Base-by-base conservation (phyloP, 352 stramenopile genomes). In the Globisporangium ultimum region DNA sequence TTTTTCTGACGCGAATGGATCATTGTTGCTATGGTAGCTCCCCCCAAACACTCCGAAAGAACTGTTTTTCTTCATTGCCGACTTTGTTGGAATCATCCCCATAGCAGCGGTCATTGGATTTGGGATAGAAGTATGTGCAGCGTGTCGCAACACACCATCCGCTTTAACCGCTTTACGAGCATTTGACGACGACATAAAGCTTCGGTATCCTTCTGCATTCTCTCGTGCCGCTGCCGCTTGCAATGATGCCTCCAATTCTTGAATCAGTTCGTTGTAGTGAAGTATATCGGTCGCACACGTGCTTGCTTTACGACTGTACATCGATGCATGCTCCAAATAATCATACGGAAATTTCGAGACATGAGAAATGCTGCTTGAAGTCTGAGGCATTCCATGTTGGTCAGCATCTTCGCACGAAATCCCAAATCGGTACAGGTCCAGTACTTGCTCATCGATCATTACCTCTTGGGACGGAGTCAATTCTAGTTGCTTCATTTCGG, bases 241-340 rank as follows among this genome's bases (percentile, higher is more conserved):
- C 18, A 67, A 45, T 18, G 61, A 64, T 41, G 55, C 69, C 55
- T 89, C 79, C 71, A 89, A 78, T 22, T 83, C 67, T 53, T 81
- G 77, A 58, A 89, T 89, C 36, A 79, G 71, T 34, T 84, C 74
- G 51, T 87, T 89, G 61, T 86, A 89, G 1, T 63, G 68, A 40
- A 86, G 54, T 11, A 84, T 71, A 41, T 89, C 79, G n/a, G 74
- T 84, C 10, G 60, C 74, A 42, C 76, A 83, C 11, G 72, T 87
- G 55, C 76, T 87, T 17, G 70, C 66, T 15, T 81, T 60, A 2
- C 73, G 71, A 59, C 74, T 84, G 42, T 63, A 63, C 47, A 79
- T 68, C 3, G 73, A 84, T n/a, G 49, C 58, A 3, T 68, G 61
- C 42, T 61, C 67, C n/a, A 65, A 67, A 13, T 68, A 50, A 12